Evolutionary conservation across 2,329 filamentous ascomycete species (phyloP).

Genomic region (Chrysoporthe puriensis): DNA sequence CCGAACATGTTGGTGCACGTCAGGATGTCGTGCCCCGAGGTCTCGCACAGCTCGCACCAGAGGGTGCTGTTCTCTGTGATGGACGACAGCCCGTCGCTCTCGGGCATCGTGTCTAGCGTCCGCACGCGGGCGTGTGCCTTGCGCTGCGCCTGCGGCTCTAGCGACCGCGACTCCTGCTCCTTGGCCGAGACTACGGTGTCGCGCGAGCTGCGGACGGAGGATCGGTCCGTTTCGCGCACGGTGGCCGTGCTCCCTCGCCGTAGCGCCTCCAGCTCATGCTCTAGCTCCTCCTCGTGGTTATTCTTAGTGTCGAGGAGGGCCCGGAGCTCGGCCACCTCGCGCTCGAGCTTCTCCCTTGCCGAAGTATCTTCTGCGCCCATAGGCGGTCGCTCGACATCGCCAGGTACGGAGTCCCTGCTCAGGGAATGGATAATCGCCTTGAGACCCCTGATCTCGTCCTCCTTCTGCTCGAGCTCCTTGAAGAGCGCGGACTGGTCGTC

Average conservation of each 20-base stretch:
- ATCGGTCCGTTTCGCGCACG: constrained; percentile 56
- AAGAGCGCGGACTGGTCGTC: constrained; percentile 53
- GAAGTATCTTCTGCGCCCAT: constrained; percentile 60
- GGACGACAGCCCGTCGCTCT: constrained; percentile 71
- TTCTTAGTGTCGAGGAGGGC: constrained; percentile 73
- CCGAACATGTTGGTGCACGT: constrained; percentile 92
- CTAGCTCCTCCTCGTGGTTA: constrained; percentile 79
- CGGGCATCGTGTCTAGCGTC: constrained; percentile 70
- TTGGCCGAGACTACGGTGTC: constrained; percentile 65
- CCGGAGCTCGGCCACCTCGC: constrained; percentile 79
- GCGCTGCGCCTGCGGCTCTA: constrained; percentile 46
- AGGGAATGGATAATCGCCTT: constrained; percentile 98
- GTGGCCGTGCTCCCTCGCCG: constrained; percentile 47
- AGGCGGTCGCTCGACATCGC: constrained; percentile 43
- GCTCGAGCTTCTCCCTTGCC: constrained; percentile 72
- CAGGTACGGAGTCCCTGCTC: constrained; percentile 72
- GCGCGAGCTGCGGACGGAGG: constrained; percentile 67
- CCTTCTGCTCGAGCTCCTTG: constrained; percentile 88
- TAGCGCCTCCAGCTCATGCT: constrained; percentile 76
- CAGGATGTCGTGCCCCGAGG: constrained; percentile 87
- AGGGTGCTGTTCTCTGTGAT: constrained; percentile 73
- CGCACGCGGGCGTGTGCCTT: constrained; percentile 50
- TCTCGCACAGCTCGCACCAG: constrained; percentile 97
- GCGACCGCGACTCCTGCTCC: constrained; percentile 50
- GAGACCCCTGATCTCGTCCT: constrained; percentile 94